Percentiles rank a stretch among this genome's conserved stretches.
These are phyloP conservation scores for Apiotrichum siamense DNA, from an alignment of 1,284 basidiomycete genomes.

Conservation along the genomic window DNA sequence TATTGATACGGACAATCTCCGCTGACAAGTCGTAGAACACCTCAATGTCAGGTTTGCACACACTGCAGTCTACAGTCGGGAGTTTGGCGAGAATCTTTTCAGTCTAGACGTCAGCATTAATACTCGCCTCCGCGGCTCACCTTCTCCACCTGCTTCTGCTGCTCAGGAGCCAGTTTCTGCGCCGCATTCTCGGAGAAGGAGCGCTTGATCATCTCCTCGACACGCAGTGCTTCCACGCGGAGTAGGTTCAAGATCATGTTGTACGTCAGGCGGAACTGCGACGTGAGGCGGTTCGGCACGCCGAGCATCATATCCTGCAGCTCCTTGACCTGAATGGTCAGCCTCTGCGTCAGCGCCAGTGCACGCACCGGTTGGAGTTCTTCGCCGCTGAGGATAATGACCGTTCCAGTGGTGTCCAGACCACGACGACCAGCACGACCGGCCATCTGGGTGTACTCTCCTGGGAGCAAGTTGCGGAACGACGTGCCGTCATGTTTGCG, in stretches of 20 bases:
- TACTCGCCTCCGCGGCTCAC: slow-evolving; percentile 48
- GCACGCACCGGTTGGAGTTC: slow-evolving; percentile 69
- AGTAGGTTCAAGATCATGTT: slow-evolving; percentile 99
- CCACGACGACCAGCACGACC: slow-evolving; percentile 95
- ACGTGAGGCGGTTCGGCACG: slow-evolving; percentile 81
- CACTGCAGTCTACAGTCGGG: slow-evolving; percentile 61
- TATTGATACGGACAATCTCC: slow-evolving; percentile 63
- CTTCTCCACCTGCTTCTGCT: slow-evolving; percentile 78
- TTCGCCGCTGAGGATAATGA: slow-evolving; percentile 82
- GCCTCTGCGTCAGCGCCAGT: not conserved
- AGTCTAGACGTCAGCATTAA: slow-evolving; percentile 51
- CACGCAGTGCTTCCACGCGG: slow-evolving; percentile 88
- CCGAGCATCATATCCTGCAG: slow-evolving; percentile 91
- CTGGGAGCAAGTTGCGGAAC: slow-evolving; percentile 76
- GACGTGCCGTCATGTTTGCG: slow-evolving; percentile 92
- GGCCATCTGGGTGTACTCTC: slow-evolving; percentile 98
- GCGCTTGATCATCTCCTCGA: slow-evolving; percentile 99
- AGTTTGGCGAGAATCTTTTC: slow-evolving; percentile 67
- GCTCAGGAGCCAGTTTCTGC: slow-evolving; percentile 84
- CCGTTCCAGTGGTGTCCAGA: slow-evolving; percentile 89
- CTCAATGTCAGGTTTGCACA: slow-evolving; percentile 66
- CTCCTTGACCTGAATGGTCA: slow-evolving; percentile 56
- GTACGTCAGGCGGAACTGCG: slow-evolving; percentile 96
- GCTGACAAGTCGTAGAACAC: slow-evolving; percentile 70
- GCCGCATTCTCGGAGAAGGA: slow-evolving; percentile 98